Percentiles rank a stretch among this genome's conserved stretches.
Conservation (phyloP, 176 grass and related monocot species). For the Aegilops sharonensis region DNA sequence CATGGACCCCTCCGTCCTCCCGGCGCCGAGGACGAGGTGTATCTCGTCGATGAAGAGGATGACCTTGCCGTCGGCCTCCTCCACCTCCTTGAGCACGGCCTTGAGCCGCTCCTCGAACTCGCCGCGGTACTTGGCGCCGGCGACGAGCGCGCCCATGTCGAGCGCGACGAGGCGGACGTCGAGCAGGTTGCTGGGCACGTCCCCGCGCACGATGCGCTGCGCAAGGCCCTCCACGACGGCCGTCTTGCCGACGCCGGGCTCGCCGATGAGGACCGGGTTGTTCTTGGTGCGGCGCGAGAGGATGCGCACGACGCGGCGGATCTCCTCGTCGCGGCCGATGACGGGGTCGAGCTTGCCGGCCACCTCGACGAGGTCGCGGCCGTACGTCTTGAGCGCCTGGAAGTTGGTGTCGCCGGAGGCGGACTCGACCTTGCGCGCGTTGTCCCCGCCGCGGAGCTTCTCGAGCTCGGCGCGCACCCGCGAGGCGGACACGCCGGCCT, state of each 20-base stretch:
- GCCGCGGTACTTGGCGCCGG: constrained; percentile 78
- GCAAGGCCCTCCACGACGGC: constrained; percentile 80
- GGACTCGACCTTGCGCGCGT: constrained; percentile 49
- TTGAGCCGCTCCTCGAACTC: constrained; percentile 89
- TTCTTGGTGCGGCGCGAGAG: constrained; percentile 80
- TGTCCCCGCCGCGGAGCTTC: constrained; percentile 60
- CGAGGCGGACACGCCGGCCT: constrained; percentile 50
- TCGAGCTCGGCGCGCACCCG: constrained; percentile 53
- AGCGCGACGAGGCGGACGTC: constrained; percentile 71
- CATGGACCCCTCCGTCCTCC: constrained; percentile 73
- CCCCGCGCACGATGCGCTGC: constrained; percentile 68
- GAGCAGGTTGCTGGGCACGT: constrained; percentile 76
- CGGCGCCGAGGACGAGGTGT: constrained; percentile 79
- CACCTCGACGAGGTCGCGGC: constrained; percentile 61
- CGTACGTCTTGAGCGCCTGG: constrained; percentile 74
- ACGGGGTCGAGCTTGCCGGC: constrained; percentile 71
- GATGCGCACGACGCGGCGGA: constrained; percentile 68
- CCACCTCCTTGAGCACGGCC: constrained; percentile 78
- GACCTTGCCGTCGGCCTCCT: constrained; percentile 67
- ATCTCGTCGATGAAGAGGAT: constrained; percentile 95
- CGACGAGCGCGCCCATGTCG: constrained; percentile 84
- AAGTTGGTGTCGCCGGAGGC: constrained; percentile 67
- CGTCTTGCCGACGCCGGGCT: constrained; percentile 80
- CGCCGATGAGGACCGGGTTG: constrained; percentile 80
- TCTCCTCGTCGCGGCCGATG: constrained; percentile 80